Evolutionary conservation across 768 basidiomycete species (phyloP).

Genomic region (Phaeotremella skinneri): DNA sequence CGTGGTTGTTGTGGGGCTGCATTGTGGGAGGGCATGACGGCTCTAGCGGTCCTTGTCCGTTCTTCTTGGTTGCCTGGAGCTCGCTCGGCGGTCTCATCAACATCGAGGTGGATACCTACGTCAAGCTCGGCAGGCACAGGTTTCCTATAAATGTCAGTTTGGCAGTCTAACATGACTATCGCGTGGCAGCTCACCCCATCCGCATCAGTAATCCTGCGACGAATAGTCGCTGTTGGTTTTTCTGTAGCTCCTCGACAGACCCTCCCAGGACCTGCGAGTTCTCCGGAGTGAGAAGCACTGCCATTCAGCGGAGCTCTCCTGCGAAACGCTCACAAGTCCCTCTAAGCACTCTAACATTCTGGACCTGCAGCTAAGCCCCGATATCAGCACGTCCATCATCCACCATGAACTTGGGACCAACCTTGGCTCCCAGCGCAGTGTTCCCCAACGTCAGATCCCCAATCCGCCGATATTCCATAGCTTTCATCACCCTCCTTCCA

Average conservation of each 20-base stretch:
- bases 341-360: conserved; percentile 64
- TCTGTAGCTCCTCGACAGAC: conserved; percentile 65
- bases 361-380: conserved; percentile 62
- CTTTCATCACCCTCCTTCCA: conserved; percentile 66
- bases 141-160: not conserved
- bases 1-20: conserved; percentile 2
- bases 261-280: conserved; percentile 57
- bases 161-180: not conserved
- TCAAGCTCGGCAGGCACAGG: not conserved
- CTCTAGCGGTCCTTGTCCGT: not conserved
- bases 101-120: conserved; percentile 1
- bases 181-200: conserved; percentile 61
- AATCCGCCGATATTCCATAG: conserved; percentile 73
- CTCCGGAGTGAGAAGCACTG: conserved; percentile 70
- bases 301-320: not conserved
- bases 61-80: not conserved
- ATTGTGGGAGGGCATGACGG: not conserved
- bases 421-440: conserved; percentile 82
- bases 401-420: conserved; percentile 44
- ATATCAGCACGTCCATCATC: not conserved
- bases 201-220: conserved; percentile 62
- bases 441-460: conserved; percentile 67
- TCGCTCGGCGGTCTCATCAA: conserved; percentile 4
- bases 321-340: conserved; percentile 55
- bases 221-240: conserved; percentile 62